Evolutionary conservation across 768 basidiomycete genomes (phyloP), one percentile per base, ranked within the genome.

Genomic region (Lyophyllum decastes): DNA sequence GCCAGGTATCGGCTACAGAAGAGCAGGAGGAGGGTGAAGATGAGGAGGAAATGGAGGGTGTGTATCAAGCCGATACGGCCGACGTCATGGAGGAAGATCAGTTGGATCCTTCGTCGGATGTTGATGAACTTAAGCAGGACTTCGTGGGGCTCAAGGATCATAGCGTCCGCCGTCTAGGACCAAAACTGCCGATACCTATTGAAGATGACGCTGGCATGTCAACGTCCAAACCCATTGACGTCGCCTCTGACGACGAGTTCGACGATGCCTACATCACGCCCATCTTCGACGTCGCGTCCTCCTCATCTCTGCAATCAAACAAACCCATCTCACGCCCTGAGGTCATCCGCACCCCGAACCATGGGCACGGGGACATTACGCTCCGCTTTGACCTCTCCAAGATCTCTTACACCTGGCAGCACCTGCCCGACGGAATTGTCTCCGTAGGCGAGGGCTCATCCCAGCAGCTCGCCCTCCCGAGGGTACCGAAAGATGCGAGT

Each of bases 401-500:
- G 24, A 55, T 80, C 7, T 49, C 68, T 21, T 26, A 51, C 26
- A 53, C 59, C 19, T 74, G 72, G 72, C 41, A 51, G 11, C 41
- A 46, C 27, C 50, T 60, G 19, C 44, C 35, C 16, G 52, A 54
- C n/a, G 53, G 56, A 16, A 53, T 54, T 27, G n/a, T 48, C 17
- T 25, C 35, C 2, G 49, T 24, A 21, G 38, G 21, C 46, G 47
- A 27, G 11, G 56, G 22, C n/a, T 49, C n/a, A 38, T 9, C 56
- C n/a, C n/a, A n/a, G 35, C 11, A 9, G n/a, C 43, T 17, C 17
- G 26, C 25, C 8, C 0, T 53, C 8, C 25, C 26, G 4, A 64
- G 63, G 48, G 63, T 75, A 8, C 67, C 72, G 1, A 56, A 57
- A 10, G 80, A 77, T 46, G 80, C 79, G 21, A 70, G 79, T 1